A percentile compares a stretch with the other conserved stretches of the same genome.
These are phyloP conservation scores for Diophrys sp. DNA, from an alignment of 73 alveolate species.

Conservation along the genomic window DNA sequence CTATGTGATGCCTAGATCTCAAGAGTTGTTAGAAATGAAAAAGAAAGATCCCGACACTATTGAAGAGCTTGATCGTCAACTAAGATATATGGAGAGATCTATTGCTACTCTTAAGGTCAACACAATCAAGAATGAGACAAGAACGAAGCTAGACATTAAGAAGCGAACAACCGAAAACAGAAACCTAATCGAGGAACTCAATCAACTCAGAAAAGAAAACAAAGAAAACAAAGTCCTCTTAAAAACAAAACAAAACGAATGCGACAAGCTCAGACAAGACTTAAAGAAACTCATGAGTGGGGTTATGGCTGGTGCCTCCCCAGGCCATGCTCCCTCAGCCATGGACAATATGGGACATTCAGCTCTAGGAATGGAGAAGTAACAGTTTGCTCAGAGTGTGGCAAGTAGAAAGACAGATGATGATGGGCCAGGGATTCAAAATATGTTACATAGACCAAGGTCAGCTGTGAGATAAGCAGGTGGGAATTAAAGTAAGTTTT, in stretches of 20 bases:
- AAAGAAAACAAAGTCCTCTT: slow-evolving; percentile 34
- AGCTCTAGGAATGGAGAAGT: slow-evolving; percentile 17
- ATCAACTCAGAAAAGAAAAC: slow-evolving; percentile 65
- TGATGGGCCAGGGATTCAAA: slow-evolving; percentile 11
- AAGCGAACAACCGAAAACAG: slow-evolving; percentile 79
- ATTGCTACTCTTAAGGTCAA: slow-evolving; percentile 53
- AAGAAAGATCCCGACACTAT: slow-evolving; percentile 80
- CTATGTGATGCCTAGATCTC: slow-evolving; percentile 56
- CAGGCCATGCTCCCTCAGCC: background rate
- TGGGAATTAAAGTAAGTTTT: slow-evolving; percentile 2
- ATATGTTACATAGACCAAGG: background rate
- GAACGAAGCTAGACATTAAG: slow-evolving; percentile 72
- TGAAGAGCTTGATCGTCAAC: slow-evolving; percentile 78
- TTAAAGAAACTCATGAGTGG: slow-evolving; percentile 22
- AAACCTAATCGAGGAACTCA: slow-evolving; percentile 68
- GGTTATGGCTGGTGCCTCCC: background rate
- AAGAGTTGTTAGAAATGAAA: slow-evolving; percentile 62
- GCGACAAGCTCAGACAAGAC: slow-evolving; percentile 20
- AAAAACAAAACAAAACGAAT: no score
- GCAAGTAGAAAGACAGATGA: background rate
- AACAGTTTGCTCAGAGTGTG: slow-evolving; percentile 5
- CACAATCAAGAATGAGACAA: slow-evolving; percentile 53
- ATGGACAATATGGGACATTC: slow-evolving; percentile 7
- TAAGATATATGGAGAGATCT: slow-evolving; percentile 74
- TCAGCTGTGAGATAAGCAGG: slow-evolving; percentile 1